Conservation (phyloP, 371 early-diverging fungal genomes). For the Mucor sp. region DNA sequence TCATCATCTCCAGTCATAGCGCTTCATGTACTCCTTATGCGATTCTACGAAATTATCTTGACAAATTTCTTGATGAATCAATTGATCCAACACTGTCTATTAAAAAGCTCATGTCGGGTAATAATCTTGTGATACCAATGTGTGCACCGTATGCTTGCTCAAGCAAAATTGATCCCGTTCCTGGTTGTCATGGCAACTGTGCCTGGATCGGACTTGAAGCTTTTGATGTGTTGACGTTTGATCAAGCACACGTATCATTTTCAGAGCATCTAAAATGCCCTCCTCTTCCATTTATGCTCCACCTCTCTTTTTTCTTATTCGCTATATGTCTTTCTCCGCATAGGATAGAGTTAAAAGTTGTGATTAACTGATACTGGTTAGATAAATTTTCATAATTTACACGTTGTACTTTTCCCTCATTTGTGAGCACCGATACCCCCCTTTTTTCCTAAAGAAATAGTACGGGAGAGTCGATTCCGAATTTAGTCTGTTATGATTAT, state of each 20-base stretch:
- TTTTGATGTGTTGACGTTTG: not conserved
- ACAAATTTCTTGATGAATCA: not conserved
- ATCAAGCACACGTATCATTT: not conserved
- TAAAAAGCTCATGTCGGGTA: not conserved
- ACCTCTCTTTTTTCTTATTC: not conserved
- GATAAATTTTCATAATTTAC: not conserved
- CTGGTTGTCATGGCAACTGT: constrained; percentile 1
- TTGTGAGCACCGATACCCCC: not conserved
- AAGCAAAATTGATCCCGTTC: not conserved
- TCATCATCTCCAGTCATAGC: not conserved
- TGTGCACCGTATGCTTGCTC: not conserved
- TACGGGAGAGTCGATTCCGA: not conserved
- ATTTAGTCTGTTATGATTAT: not conserved
- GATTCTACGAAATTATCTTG: not conserved
- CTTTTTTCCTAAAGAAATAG: not conserved
- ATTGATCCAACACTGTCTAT: not conserved
- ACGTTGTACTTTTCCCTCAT: constrained; percentile 1
- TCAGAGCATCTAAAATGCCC: not conserved
- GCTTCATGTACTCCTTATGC: not conserved
- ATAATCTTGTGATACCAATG: not conserved
- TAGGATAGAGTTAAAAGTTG: not conserved
- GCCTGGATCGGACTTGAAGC: not conserved
- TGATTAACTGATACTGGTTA: not conserved
- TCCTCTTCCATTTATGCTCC: not conserved
- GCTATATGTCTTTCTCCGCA: not conserved